Evolutionary conservation across 495 filamentous ascomycete species (phyloP), one percentile per base, ranked within the genome.

Genomic region (Daldinia caldariorum): DNA sequence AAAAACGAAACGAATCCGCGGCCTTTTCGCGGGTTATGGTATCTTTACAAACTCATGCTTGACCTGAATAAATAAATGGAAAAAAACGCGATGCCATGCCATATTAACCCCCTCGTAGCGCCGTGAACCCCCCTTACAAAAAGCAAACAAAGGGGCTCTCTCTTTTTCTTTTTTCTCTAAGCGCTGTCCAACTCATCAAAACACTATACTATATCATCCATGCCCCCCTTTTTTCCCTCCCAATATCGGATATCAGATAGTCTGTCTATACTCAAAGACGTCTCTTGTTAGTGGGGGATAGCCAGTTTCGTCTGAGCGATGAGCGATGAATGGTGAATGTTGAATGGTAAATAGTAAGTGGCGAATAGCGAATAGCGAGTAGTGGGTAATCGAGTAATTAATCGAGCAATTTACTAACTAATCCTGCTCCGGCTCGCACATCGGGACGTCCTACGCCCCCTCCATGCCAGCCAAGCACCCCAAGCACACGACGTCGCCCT

Each of bases 401-500:
- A 20, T 22, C n/a, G n/a, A n/a, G n/a, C n/a, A n/a, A n/a, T n/a
- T n/a, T n/a, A n/a, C n/a, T n/a, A n/a, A n/a, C n/a, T 47, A 47
- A 22, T 20, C 16, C 20, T 47, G 43, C 18, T 38, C 34, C 20
- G 10, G 49, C 41, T 32, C n/a, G 29, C 9, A 29, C 34, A 26
- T 50, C 7, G 60, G 38, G 63, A 13, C 54, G 26, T 10, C 60
- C 67, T 75, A 77, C 9, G 67, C 59, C n/a, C 79, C 79, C 56
- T 81, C 79, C 60, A 83, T 74, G 22, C 77, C 77, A 20, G 76
- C 78, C 6, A 83, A 60, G 64, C 82, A 84, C 1, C 82, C 82
- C 13, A 83, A 66, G 43, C 83, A 84, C 0, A 82, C 78, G 18
- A 83, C 79, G 41, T 84, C 83, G 39, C 83, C 83, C 18, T 83